Evolutionary conservation across 345 rosid genomes (phyloP).

Genomic region (Gynandropsis gynandra): DNA sequence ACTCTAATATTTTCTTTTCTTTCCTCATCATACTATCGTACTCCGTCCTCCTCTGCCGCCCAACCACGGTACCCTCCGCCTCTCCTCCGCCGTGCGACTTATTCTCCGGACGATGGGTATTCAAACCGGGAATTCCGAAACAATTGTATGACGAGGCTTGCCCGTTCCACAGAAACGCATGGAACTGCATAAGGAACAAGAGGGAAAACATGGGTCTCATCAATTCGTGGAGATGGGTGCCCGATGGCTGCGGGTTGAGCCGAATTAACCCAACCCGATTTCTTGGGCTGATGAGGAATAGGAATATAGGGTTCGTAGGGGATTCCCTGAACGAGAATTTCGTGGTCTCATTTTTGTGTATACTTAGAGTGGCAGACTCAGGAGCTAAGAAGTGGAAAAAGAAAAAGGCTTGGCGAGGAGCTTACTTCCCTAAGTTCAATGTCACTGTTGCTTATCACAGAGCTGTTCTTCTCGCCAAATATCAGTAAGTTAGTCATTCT

Average conservation of each 20-base stretch:
- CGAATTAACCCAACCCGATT: conserved; percentile 52
- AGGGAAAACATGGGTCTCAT: conserved; percentile 55
- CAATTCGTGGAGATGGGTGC: conserved; percentile 90
- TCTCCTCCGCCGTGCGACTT: conserved; percentile 50
- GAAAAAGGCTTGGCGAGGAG: conserved; percentile 97
- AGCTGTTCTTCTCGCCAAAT: conserved; percentile 77
- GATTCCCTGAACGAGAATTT: conserved; percentile 92
- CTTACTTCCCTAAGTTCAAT: conserved; percentile 70
- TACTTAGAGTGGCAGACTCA: conserved; percentile 63
- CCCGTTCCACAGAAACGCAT: conserved; percentile 88
- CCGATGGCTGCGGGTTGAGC: conserved; percentile 48
- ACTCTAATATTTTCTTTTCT: conserved; percentile 44
- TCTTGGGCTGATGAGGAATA: conserved; percentile 57
- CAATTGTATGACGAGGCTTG: conserved; percentile 70
- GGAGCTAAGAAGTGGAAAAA: conserved; percentile 79
- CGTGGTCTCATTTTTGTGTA: conserved; percentile 67
- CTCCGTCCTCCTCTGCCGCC: conserved; percentile 33
- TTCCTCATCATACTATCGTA: conserved; percentile 45
- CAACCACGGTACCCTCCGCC: conserved; percentile 14
- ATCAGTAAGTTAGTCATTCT: conserved; percentile 54
- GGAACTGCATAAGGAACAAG: conserved; percentile 77
- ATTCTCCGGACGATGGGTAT: conserved; percentile 70
- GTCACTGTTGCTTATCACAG: conserved; percentile 91
- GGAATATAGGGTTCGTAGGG: conserved; percentile 77
- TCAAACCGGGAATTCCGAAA: conserved; percentile 25